phyloP scores from a whole-genome alignment of 2,329 filamentous ascomycete genomes.

The Aphanoascus verrucosus region DNA sequence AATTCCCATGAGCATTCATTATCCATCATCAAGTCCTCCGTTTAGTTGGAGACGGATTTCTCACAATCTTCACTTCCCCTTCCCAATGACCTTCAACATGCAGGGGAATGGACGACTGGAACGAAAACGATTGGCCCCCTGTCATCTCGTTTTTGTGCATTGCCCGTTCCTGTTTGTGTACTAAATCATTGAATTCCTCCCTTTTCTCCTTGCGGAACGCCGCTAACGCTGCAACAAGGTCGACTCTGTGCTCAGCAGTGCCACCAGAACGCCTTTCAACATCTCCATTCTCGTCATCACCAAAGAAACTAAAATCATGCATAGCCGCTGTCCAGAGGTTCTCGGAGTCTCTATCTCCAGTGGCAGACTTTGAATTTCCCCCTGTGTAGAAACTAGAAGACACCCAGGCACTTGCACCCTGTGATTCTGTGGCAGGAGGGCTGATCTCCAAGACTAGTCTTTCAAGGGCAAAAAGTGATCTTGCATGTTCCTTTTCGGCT shows the following conservation, averaged over 20 bases:
- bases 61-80: slow-evolving; percentile 48
- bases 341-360: slow-evolving; percentile 50
- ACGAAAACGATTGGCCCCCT: slow-evolving; percentile 12
- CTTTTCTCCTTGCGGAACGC: slow-evolving; percentile 45
- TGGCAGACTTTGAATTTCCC: slow-evolving; percentile 43
- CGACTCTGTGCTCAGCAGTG: slow-evolving; percentile 26
- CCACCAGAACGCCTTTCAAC: slow-evolving; percentile 35
- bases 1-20: too few species aligned
- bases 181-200: slow-evolving; percentile 36
- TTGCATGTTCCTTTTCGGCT: slow-evolving; percentile 40
- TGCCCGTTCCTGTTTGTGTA: slow-evolving; percentile 18
- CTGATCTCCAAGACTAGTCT: slow-evolving; percentile 48
- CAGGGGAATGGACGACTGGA: slow-evolving; percentile 14
- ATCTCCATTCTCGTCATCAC: slow-evolving; percentile 45
- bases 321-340: slow-evolving; percentile 49
- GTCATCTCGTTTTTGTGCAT: not conserved
- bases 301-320: slow-evolving; percentile 53
- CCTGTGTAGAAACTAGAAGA: slow-evolving; percentile 37
- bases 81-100: slow-evolving; percentile 50
- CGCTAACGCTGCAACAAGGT: slow-evolving; percentile 45
- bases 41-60: not conserved
- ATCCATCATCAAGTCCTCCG: not conserved
- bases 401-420: slow-evolving; percentile 26
- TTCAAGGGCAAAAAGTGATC: slow-evolving; percentile 45
- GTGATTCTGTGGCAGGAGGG: slow-evolving; percentile 23